phyloP scores from a whole-genome alignment of 352 stramenopile species.

The Pythium diclinum region DNA sequence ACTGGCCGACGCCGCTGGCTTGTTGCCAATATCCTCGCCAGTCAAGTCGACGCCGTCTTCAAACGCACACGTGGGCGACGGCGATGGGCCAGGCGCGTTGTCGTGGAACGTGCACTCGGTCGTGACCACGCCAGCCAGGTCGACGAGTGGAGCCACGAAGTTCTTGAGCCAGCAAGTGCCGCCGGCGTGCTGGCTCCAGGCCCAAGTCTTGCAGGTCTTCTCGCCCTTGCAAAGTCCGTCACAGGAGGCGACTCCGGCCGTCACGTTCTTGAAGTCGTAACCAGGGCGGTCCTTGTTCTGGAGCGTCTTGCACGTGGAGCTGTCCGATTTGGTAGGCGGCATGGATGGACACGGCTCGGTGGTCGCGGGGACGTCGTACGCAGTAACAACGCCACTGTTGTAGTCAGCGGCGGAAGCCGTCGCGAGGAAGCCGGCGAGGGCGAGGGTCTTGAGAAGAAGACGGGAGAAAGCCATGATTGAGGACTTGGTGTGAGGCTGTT shows the following conservation, averaged over 20 bases:
- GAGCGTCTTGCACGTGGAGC: background rate
- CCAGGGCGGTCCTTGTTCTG: background rate
- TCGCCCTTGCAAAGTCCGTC: background rate
- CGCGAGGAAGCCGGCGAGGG: background rate
- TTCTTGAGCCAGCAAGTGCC: constrained; percentile 63
- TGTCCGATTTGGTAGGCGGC: background rate
- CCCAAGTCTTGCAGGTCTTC: background rate
- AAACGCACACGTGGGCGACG: background rate
- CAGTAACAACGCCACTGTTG: background rate
- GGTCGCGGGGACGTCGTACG: background rate
- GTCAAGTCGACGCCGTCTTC: constrained; percentile 14
- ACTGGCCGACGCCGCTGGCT: background rate
- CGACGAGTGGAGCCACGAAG: constrained; percentile 1
- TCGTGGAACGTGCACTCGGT: constrained; percentile 1
- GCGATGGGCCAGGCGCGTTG: background rate
- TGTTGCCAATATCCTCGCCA: background rate
- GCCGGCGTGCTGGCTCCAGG: constrained; percentile 43
- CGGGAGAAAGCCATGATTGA: background rate
- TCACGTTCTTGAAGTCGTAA: background rate
- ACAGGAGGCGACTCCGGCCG: background rate
- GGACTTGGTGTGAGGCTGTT: too few relatives aligned
- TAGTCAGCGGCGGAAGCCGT: background rate
- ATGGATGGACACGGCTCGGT: background rate
- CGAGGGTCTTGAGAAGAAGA: constrained; percentile 8
- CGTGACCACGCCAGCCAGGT: constrained; percentile 13